Evolutionary conservation across 768 basidiomycete species (phyloP), one percentile per base, ranked within the genome.

Genomic region (Suillus fuscotomentosus): DNA sequence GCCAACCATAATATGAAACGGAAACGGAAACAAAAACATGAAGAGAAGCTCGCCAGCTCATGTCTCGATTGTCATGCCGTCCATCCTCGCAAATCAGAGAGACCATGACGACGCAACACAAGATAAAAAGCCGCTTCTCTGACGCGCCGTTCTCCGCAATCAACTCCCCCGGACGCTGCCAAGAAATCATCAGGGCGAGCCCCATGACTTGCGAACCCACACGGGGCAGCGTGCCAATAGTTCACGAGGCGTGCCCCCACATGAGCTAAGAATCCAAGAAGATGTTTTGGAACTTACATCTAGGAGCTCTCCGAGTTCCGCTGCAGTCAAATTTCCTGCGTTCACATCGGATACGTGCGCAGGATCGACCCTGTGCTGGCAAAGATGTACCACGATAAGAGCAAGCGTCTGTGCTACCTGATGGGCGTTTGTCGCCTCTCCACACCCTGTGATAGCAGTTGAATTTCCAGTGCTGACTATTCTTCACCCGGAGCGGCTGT

Each of bases 271-370:
- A 57, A 27, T 57, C 10, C 41, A 59, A 3, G 57, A 42, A 59
- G 27, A 42, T 36, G 6, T n/a, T 11, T 42, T 38, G 53, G 62
- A 57, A 76, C 75, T 70, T 70, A 76, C 75, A 67, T 76, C 75
- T 69, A 76, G 66, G 10, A 77, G 10, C 15, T 76, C 70, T 31
- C 76, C 75, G 20, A 76, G 72, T 64, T 77, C 67, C 56, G 66
- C 70, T 56, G 76, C 75, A 34, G 65, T 74, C 69, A 73, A 66
- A n/a, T 63, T 1, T 70, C 69, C 9, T 66, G 62, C 27, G 62
- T 65, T 24, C 50, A 66, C 22, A 57, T 10, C 17, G 53, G 14
- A 10, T 65, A n/a, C 20, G 36, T 63, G 11, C 62, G 64, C 7
- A 66, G 57, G 2, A 42, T 11, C 55, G 67, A 60, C 69, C 73